phyloP scores from a whole-genome alignment of 2,329 filamentous ascomycete genomes.

The Didymella lethalis region DNA sequence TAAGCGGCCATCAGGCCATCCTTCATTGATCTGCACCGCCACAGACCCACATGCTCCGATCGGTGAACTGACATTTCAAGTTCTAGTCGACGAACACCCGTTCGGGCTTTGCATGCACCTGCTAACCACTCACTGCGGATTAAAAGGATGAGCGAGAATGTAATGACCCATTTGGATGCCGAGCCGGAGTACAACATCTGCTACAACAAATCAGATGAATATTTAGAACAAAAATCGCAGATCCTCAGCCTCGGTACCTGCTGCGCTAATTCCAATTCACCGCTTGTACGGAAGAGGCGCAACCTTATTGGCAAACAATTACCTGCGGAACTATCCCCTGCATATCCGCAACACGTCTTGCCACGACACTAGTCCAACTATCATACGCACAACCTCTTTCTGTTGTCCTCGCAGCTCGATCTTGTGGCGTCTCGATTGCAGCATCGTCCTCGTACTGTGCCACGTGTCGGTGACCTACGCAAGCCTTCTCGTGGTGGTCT shows the following conservation, averaged over 20 bases:
- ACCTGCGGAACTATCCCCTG: slow-evolving; percentile 12
- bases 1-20: background rate
- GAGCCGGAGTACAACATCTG: background rate
- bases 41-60: slow-evolving; percentile 9
- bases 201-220: background rate
- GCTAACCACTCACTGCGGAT: background rate
- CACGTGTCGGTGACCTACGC: slow-evolving; percentile 12
- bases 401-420: slow-evolving; percentile 6
- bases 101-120: slow-evolving; percentile 11
- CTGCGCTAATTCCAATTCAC: slow-evolving; percentile 8
- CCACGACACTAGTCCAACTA: slow-evolving; percentile 16
- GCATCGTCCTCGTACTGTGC: slow-evolving; percentile 12
- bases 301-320: slow-evolving; percentile 10
- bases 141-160: background rate
- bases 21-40: slow-evolving; percentile 10
- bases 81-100: slow-evolving; percentile 15
- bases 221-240: background rate
- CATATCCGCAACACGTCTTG: slow-evolving; percentile 14
- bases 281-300: slow-evolving; percentile 3
- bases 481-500: background rate
- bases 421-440: slow-evolving; percentile 19
- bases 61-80: slow-evolving; percentile 18
- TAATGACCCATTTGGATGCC: background rate
- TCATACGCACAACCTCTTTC: slow-evolving; percentile 1
- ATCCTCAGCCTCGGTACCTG: slow-evolving; percentile 3